A percentile compares a stretch with the other conserved stretches of the same genome.
Evolutionary conservation across 2,329 filamentous ascomycete species (phyloP).

Genomic region (Microthyrium microscopicum): DNA sequence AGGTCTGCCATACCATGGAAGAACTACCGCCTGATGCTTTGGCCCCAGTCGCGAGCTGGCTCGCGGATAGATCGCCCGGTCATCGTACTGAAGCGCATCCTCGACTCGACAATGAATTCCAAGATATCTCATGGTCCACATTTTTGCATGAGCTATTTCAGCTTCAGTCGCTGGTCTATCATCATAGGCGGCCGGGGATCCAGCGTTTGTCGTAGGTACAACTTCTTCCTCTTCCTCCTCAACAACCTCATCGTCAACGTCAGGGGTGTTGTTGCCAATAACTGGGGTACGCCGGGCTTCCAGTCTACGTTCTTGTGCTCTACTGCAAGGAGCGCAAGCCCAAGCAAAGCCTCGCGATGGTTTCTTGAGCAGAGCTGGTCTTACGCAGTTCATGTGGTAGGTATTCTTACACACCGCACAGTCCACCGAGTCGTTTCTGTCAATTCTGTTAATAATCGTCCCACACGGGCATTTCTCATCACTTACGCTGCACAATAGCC

Average conservation of each 20-base stretch:
- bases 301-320: constrained; percentile 83
- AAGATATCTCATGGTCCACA: constrained; percentile 93
- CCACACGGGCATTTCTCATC: not conserved
- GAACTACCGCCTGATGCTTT: constrained; percentile 75
- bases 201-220: constrained; percentile 46
- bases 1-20: constrained; percentile 69
- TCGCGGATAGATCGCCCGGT: constrained; percentile 80
- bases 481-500: constrained; percentile 81
- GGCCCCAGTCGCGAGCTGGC: constrained; percentile 85
- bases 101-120: constrained; percentile 92
- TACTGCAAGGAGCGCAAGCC: constrained; percentile 91
- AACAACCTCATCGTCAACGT: constrained; percentile 47
- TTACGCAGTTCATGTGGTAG: constrained; percentile 97
- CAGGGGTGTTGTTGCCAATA: constrained; percentile 35
- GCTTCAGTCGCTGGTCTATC: constrained; percentile 56
- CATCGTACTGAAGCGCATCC: constrained; percentile 91
- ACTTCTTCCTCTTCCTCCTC: constrained; percentile 55
- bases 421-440: constrained; percentile 82
- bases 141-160: constrained; percentile 78
- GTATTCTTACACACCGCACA: constrained; percentile 90
- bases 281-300: constrained; percentile 79
- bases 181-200: constrained; percentile 35
- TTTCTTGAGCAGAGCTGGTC: constrained; percentile 82
- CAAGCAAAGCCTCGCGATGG: constrained; percentile 94
- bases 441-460: not conserved